Base-by-base conservation (phyloP, 805 yeast species). In the Cyberlindnera maritima region DNA sequence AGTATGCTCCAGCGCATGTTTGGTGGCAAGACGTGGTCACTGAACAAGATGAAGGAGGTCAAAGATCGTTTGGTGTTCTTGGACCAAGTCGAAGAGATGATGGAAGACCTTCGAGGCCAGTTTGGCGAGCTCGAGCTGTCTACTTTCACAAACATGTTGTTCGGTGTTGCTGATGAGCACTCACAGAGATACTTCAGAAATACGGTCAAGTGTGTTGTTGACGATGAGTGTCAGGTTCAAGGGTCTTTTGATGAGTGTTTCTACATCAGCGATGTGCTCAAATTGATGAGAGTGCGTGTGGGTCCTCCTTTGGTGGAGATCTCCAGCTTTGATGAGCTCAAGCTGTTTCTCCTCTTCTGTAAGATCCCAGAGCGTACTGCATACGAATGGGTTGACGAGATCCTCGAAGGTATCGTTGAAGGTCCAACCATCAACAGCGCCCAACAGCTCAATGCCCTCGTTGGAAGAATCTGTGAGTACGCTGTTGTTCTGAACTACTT, bases 21-120 rank as follows among this genome's bases (percentile, higher is more conserved):
- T 32, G 14, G 19, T 11, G 35, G 37, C 5, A 34, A 41, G 39
- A 4, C 19, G 18, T 43, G 46, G 46, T 43, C 46, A 4, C 15
- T 43, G 38, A 43, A 43, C 41, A 36, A 29, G 32, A 32, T 43
- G 26, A 43, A 43, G 46, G 31, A 34, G n/a, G 19, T 43, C n/a
- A 18, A 36, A 10, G 28, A 37, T 3, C 46, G 46, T 20, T n/a
- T 29, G 29, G 12, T 5, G 5, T 15, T 43, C 20, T 6, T 32
- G 4, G 15, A 23, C 25, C 15, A 9, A 3, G 25, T 43, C 10
- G 41, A 36, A 1, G 18, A 37, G 8, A 36, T 26, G 4, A 13
- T 26, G 20, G 41, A 36, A 12, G 15, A 10, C 7, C 18, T 37
- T 19, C 19, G 8, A 13, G 31, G 23, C 4, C 13, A 23, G 36